Conservation (phyloP, 352 stramenopile species). For the Globisporangium barbulae region DNA sequence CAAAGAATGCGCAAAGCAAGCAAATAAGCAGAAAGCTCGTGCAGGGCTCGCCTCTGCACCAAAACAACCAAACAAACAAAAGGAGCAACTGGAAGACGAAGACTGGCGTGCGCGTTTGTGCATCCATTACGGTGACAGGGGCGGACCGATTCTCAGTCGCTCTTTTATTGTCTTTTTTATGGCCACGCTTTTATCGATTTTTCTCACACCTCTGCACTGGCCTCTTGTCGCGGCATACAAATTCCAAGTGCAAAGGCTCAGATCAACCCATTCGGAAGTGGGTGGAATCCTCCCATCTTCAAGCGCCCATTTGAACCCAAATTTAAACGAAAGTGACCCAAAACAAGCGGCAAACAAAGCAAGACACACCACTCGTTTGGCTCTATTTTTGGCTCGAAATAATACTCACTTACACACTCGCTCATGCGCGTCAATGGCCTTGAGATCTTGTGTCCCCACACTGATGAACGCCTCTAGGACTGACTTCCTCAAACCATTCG, state of each 20-base stretch:
- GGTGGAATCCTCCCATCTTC: constrained; percentile 14
- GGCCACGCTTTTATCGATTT: background rate
- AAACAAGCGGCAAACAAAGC: background rate
- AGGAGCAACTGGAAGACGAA: constrained; percentile 1
- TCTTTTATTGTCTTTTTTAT: background rate
- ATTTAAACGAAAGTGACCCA: constrained; percentile 6
- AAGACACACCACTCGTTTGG: background rate
- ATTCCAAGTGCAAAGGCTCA: background rate
- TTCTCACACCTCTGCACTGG: constrained; percentile 13
- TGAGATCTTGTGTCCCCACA: background rate
- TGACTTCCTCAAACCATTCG: background rate
- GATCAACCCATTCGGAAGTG: constrained; percentile 11
- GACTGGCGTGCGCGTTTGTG: constrained; percentile 14
- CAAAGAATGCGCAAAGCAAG: background rate
- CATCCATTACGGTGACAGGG: constrained; percentile 14
- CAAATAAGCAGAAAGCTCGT: background rate
- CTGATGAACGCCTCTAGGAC: background rate
- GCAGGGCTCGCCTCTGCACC: background rate
- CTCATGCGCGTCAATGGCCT: background rate
- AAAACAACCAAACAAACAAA: background rate
- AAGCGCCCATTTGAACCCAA: constrained; percentile 8
- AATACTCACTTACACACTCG: background rate
- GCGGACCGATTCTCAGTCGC: constrained; percentile 2
- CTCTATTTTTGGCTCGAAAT: constrained; percentile 1
- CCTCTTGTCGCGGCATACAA: constrained; percentile 9